A percentile compares a stretch with the other conserved stretches of the same genome.
These are phyloP conservation scores for Pisolithus tinctorius DNA, from an alignment of 768 basidiomycete species.

Conservation along the genomic window DNA sequence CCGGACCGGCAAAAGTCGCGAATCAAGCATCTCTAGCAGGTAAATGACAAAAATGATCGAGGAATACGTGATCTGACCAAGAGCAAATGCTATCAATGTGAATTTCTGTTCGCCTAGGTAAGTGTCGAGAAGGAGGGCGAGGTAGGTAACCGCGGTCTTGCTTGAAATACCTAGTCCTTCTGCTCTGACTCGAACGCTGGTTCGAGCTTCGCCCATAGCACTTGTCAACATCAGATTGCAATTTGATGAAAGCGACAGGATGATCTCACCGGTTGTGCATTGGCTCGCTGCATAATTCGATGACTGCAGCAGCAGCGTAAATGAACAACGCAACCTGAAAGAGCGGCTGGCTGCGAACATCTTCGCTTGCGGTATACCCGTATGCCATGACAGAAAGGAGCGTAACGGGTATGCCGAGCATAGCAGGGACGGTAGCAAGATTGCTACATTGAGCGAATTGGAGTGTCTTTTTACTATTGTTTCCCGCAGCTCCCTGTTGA, in stretches of 20 bases:
- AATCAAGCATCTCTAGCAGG: conserved; percentile 32
- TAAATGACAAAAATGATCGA: conserved; percentile 52
- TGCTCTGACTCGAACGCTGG: conserved; percentile 69
- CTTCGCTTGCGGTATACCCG: conserved; percentile 40
- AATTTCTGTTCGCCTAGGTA: conserved; percentile 31
- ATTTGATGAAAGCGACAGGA: not conserved
- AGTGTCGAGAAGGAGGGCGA: conserved; percentile 50
- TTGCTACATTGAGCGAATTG: conserved; percentile 26
- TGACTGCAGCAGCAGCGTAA: conserved; percentile 68
- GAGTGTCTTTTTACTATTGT: conserved; percentile 1
- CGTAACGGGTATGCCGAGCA: conserved; percentile 64
- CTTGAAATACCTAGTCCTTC: conserved; percentile 77
- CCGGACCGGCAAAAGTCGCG: conserved; percentile 27
- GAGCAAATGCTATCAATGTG: conserved; percentile 77
- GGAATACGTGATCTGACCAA: conserved; percentile 78
- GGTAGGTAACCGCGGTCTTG: conserved; percentile 70
- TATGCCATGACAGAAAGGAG: conserved; percentile 48
- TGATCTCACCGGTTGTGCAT: conserved; percentile 59
- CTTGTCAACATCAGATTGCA: conserved; percentile 31
- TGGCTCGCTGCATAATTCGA: conserved; percentile 81
- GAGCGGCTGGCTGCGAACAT: conserved; percentile 54
- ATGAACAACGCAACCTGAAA: conserved; percentile 58
- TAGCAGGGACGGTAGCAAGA: conserved; percentile 58
- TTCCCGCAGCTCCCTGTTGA: conserved; percentile 4
- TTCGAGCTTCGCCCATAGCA: conserved; percentile 61